Conservation (phyloP, 2,329 filamentous ascomycete genomes). For the Stachybotrys echinatus region DNA sequence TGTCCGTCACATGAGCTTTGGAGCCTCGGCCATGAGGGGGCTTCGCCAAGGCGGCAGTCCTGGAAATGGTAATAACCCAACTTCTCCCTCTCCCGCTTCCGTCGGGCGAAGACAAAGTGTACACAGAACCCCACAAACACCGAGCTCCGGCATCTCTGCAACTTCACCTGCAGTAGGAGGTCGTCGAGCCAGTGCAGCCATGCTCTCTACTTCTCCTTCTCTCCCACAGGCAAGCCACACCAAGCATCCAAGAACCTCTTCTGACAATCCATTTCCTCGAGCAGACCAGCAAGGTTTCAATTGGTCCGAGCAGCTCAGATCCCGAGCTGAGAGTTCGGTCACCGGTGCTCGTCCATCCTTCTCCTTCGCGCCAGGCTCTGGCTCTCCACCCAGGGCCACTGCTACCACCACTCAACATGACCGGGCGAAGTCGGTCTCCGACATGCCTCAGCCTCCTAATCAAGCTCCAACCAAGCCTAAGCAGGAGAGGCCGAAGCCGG, state of each 20-base stretch:
- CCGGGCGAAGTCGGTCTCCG: slow-evolving; percentile 64
- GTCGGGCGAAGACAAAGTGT: slow-evolving; percentile 25
- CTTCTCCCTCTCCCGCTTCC: slow-evolving; percentile 28
- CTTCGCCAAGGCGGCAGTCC: slow-evolving; percentile 50
- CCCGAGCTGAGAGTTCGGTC: slow-evolving; percentile 78
- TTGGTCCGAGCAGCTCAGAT: slow-evolving; percentile 93
- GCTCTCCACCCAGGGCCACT: slow-evolving; percentile 25
- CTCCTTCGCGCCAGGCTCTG: slow-evolving; percentile 45
- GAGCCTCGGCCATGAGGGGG: slow-evolving; percentile 67
- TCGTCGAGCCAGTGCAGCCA: slow-evolving; percentile 29
- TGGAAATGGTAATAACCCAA: slow-evolving; percentile 57
- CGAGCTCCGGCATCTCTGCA: slow-evolving; percentile 26
- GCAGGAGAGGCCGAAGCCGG: slow-evolving; percentile 64
- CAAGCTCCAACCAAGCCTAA: slow-evolving; percentile 43
- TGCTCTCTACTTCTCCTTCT: slow-evolving; percentile 24
- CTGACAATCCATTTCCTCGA: slow-evolving; percentile 58
- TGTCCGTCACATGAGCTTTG: slow-evolving; percentile 83
- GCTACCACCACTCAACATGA: slow-evolving; percentile 43
- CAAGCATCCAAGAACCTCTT: slow-evolving; percentile 52
- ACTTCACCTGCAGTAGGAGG: slow-evolving; percentile 26
- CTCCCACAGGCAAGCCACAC: slow-evolving; percentile 54
- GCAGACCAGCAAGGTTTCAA: slow-evolving; percentile 87
- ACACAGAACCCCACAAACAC: slow-evolving; percentile 18
- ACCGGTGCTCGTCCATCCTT: slow-evolving; percentile 53
- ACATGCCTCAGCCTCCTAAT: slow-evolving; percentile 53